Evolutionary conservation across 2,329 filamentous ascomycete species (phyloP).

Genomic region (Colletotrichum truncatum): DNA sequence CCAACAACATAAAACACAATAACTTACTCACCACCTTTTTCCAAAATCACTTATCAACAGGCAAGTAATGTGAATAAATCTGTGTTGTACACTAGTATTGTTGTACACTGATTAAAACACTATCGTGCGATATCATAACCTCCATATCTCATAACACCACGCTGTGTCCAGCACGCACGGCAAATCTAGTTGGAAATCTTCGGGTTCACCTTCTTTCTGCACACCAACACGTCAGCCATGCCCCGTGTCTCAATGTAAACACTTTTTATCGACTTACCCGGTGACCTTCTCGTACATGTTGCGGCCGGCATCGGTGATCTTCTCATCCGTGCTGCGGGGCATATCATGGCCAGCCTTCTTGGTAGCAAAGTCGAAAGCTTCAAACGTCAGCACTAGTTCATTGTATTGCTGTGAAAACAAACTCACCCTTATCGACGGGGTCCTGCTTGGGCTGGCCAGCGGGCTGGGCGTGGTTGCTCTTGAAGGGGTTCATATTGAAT

Average conservation of each 20-base stretch:
- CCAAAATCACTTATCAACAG: too few relatives aligned
- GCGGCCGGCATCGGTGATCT: slow-evolving; percentile 49
- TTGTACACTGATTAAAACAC: too few relatives aligned
- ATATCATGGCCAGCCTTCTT: slow-evolving; percentile 47
- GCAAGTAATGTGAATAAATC: too few relatives aligned
- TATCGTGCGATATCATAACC: too few relatives aligned
- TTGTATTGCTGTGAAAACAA: not conserved
- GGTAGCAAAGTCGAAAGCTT: slow-evolving; percentile 41
- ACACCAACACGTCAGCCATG: not conserved
- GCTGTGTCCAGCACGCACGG: too few relatives aligned
- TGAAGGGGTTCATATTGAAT: slow-evolving; percentile 14
- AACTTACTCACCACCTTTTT: too few relatives aligned
- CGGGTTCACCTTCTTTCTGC: slow-evolving; percentile 37
- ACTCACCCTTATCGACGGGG: slow-evolving; percentile 49
- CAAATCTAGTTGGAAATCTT: slow-evolving; percentile 49
- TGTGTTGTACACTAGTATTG: too few relatives aligned
- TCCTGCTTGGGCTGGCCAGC: slow-evolving; percentile 38
- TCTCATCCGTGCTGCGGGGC: slow-evolving; percentile 44
- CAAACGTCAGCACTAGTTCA: not conserved
- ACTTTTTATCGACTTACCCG: slow-evolving; percentile 39
- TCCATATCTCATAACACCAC: not conserved
- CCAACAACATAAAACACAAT: too few relatives aligned
- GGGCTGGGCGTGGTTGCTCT: slow-evolving; percentile 11
- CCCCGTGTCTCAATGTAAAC: not conserved
- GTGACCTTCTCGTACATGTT: slow-evolving; percentile 45